Conservation (phyloP, 1,284 basidiomycete species). For the Trametes polyzona region DNA sequence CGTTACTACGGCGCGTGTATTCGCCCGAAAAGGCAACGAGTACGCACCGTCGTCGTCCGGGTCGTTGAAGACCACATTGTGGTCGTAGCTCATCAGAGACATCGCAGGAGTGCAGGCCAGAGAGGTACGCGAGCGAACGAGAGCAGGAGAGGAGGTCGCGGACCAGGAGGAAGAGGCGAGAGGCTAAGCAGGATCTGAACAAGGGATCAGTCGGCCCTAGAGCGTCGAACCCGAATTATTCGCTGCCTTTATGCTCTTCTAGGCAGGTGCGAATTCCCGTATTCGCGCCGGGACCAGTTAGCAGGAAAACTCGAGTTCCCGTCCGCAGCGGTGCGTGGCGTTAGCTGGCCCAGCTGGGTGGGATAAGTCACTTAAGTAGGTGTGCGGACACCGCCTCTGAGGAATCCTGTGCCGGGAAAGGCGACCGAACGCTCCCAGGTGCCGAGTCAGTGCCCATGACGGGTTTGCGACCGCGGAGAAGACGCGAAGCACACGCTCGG, state of each 20-base stretch:
- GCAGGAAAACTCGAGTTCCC: slow-evolving; percentile 15
- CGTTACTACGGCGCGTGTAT: slow-evolving; percentile 27
- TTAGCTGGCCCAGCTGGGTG: slow-evolving; percentile 17
- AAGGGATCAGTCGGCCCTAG: slow-evolving; percentile 33
- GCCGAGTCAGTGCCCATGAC: slow-evolving; percentile 18
- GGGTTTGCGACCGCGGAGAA: slow-evolving; percentile 6
- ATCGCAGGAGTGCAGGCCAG: slow-evolving; percentile 19
- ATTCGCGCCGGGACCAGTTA: slow-evolving; percentile 13
- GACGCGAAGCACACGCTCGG: slow-evolving; percentile 15
- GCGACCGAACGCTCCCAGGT: slow-evolving; percentile 12
- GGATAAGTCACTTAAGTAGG: too few relatives aligned
- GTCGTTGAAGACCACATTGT: slow-evolving; percentile 30
- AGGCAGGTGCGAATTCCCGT: slow-evolving; percentile 30
- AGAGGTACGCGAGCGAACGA: slow-evolving; percentile 13
- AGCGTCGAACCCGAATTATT: slow-evolving; percentile 30
- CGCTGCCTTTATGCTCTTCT: slow-evolving; percentile 38
- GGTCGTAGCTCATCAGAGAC: slow-evolving; percentile 24
- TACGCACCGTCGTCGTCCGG: slow-evolving; percentile 40
- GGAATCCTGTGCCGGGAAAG: slow-evolving; percentile 16
- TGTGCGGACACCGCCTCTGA: slow-evolving; percentile 15
- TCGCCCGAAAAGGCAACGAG: slow-evolving; percentile 27
- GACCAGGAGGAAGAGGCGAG: slow-evolving; percentile 19
- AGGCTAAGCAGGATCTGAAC: slow-evolving; percentile 23
- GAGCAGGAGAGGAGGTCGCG: slow-evolving; percentile 20
- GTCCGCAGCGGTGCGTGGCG: slow-evolving; percentile 22